phyloP scores from a whole-genome alignment of 176 grass and related monocot species.

The Rhynchospora tenuis region DNA sequence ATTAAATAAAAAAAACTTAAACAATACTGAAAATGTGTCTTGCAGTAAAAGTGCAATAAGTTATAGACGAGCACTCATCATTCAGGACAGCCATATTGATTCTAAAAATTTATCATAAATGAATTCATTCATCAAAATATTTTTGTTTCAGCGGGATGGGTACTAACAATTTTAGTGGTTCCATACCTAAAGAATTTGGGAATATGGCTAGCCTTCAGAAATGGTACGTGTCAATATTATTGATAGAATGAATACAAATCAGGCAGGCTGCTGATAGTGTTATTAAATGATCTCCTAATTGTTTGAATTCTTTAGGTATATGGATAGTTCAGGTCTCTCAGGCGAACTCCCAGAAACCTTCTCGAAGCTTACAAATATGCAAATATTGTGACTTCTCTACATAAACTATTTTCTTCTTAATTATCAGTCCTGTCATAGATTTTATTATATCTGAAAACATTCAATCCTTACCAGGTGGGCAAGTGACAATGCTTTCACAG shows the following conservation, averaged over 20 bases:
- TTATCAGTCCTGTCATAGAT: conserved; percentile 2
- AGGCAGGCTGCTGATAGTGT: neutral
- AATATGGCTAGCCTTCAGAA: conserved; percentile 42
- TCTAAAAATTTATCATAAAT: neutral
- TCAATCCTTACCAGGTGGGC: conserved; percentile 39
- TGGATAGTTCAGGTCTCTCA: conserved; percentile 55
- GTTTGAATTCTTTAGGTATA: conserved; percentile 43
- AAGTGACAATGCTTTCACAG: conserved; percentile 64
- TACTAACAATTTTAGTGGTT: conserved; percentile 68
- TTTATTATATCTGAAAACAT: conserved; percentile 24
- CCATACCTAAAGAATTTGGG: conserved; percentile 65
- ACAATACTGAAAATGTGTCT: neutral
- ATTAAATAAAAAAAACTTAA: neutral
- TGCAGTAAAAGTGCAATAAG: neutral
- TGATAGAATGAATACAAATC: neutral
- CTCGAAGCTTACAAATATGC: conserved; percentile 48
- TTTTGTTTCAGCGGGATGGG: conserved; percentile 42
- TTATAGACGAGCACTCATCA: neutral
- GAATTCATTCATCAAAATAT: neutral
- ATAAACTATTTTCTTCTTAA: neutral
- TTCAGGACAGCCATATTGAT: neutral
- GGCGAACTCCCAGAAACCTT: conserved; percentile 55
- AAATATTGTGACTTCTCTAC: conserved; percentile 17
- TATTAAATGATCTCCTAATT: neutral
- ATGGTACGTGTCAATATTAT: conserved; percentile 32